phyloP scores from a whole-genome alignment of 495 filamentous ascomycete species.

The Parathielavia appendiculata region DNA sequence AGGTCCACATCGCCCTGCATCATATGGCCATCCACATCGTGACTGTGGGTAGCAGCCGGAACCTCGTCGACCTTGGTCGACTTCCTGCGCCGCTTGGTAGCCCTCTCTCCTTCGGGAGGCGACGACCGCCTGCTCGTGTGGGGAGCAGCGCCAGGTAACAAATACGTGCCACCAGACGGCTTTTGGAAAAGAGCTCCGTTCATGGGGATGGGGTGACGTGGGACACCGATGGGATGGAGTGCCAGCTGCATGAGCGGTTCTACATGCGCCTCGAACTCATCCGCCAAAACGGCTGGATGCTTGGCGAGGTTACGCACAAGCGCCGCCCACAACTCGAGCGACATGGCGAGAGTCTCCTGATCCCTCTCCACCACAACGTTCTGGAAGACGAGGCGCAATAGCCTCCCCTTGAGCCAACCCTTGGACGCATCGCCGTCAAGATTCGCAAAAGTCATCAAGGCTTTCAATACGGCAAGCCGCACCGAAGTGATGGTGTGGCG shows the following conservation, averaged over 20 bases:
- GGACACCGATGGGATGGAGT: slow-evolving; percentile 84
- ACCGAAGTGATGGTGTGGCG: slow-evolving; percentile 96
- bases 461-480: slow-evolving; percentile 84
- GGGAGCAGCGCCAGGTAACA: slow-evolving; percentile 43
- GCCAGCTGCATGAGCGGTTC: slow-evolving; percentile 72
- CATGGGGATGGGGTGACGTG: slow-evolving; percentile 84
- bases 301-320: slow-evolving; percentile 62
- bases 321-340: slow-evolving; percentile 80
- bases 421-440: slow-evolving; percentile 77
- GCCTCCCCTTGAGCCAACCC: slow-evolving; percentile 88
- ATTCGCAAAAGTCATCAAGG: slow-evolving; percentile 84
- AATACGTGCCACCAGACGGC: slow-evolving; percentile 84
- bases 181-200: slow-evolving; percentile 82
- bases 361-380: slow-evolving; percentile 92
- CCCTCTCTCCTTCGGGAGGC: slow-evolving; percentile 48
- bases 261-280: slow-evolving; percentile 65
- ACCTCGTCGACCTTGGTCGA: slow-evolving; percentile 74
- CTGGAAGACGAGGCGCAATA: slow-evolving; percentile 83
- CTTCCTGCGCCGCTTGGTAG: slow-evolving; percentile 70
- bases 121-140: slow-evolving; percentile 54
- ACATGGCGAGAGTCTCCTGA: slow-evolving; percentile 65
- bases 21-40: slow-evolving; percentile 98
- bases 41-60: slow-evolving; percentile 55
- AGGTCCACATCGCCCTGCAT: slow-evolving; percentile 94
- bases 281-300: slow-evolving; percentile 52